Evolutionary conservation across 2,329 filamentous ascomycete genomes (phyloP).

Genomic region (Fusarium verticillioides): DNA sequence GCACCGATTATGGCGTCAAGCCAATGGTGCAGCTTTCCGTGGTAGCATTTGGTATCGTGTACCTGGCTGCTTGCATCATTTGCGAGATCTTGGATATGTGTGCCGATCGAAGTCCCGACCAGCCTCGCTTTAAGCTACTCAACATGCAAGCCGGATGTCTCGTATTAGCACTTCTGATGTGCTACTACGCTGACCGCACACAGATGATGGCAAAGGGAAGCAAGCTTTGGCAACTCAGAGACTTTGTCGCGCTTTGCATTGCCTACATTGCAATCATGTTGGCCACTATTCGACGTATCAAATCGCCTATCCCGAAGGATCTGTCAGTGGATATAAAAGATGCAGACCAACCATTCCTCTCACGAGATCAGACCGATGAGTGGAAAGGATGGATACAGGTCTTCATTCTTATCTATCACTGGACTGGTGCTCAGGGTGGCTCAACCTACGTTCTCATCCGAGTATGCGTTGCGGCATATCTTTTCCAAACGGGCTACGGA

Average conservation of each 20-base stretch:
- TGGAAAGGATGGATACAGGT: conserved; percentile 75
- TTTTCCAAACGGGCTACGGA: conserved; percentile 71
- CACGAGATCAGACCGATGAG: conserved; percentile 64
- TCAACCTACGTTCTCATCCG: conserved; percentile 65
- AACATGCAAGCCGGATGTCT: conserved; percentile 40
- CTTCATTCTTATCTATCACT: conserved; percentile 64
- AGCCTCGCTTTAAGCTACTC: conserved; percentile 18
- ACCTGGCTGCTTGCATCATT: conserved; percentile 20
- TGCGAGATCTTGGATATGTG: conserved; percentile 22
- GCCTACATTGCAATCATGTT: background rate
- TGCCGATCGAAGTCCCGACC: background rate
- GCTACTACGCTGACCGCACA: conserved; percentile 43
- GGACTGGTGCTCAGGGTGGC: conserved; percentile 58
- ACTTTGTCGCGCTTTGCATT: conserved; percentile 19
- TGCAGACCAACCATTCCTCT: background rate
- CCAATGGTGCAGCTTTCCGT: conserved; percentile 19
- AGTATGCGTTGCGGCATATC: conserved; percentile 65
- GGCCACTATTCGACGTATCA: conserved; percentile 21
- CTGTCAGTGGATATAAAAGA: background rate
- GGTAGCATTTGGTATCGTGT: conserved; percentile 29
- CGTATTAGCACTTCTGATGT: conserved; percentile 35
- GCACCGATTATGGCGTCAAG: conserved; percentile 56
- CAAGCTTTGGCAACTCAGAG: conserved; percentile 17
- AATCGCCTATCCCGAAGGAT: fast-evolving
- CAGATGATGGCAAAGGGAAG: conserved; percentile 43